Conservation (phyloP, 257 asterid species). For the Nicotiana obtusifolia region DNA sequence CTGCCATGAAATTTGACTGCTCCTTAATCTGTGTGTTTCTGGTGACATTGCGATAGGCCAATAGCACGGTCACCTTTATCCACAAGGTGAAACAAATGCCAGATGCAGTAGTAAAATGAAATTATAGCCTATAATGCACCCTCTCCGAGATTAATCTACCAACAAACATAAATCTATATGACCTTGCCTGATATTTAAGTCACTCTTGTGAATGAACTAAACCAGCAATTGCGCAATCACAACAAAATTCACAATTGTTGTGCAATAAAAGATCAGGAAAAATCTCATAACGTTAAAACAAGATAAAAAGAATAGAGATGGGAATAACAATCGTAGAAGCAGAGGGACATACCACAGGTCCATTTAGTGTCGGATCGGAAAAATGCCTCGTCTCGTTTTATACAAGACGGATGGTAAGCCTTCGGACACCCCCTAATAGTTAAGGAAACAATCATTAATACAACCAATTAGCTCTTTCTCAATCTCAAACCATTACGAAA, state of each 20-base stretch:
- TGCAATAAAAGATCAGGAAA: not conserved
- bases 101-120: not conserved
- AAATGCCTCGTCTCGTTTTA: conserved; percentile 86
- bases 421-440: conserved; percentile 86
- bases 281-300: not conserved
- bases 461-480: not conserved
- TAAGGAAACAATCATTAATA: not conserved
- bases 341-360: conserved; percentile 53
- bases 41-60: not conserved
- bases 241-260: not conserved
- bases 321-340: not conserved
- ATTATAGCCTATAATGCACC: not conserved
- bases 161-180: not conserved
- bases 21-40: not conserved
- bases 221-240: not conserved
- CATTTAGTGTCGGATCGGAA: conserved; percentile 73
- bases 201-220: not conserved
- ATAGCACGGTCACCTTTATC: not conserved
- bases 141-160: not conserved
- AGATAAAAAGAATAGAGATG: not conserved
- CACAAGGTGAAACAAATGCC: not conserved
- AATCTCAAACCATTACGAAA: conserved; percentile 15
- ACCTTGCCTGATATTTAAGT: not conserved
- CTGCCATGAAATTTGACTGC: not conserved
- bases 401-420: conserved; percentile 92